These are phyloP conservation scores for Plasmodium yoelii DNA, from an alignment of 169 alveolate genomes.

Conservation along the genomic window DNA sequence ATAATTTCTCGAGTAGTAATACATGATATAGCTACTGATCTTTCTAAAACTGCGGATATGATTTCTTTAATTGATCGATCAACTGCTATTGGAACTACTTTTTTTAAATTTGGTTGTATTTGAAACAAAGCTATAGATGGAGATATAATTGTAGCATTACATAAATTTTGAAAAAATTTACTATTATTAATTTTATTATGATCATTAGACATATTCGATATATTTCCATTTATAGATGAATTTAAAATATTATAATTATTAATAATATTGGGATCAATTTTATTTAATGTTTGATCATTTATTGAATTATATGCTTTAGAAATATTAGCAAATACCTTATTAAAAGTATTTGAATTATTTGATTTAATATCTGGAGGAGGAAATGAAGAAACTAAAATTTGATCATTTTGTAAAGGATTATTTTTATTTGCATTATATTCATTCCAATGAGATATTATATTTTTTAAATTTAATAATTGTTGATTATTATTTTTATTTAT, in stretches of 20 bases:
- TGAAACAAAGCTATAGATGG: conserved; percentile 92
- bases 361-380: conserved; percentile 68
- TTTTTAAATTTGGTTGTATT: conserved; percentile 90
- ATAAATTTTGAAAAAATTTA: conserved; percentile 77
- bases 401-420: conserved; percentile 65
- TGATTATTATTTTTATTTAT: conserved; percentile 22
- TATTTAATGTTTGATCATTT: conserved; percentile 9
- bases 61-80: conserved; percentile 96
- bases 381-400: conserved; percentile 64
- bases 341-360: conserved; percentile 60
- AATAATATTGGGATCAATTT: conserved; percentile 1
- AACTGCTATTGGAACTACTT: conserved; percentile 95
- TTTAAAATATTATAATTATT: conserved; percentile 23
- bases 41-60: conserved; percentile 91
- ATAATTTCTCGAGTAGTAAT: conserved; percentile 96
- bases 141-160: conserved; percentile 85
- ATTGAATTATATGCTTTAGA: not conserved
- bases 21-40: conserved; percentile 96
- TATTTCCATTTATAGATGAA: not conserved
- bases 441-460: conserved; percentile 56
- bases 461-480: conserved; percentile 15
- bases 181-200: conserved; percentile 23
- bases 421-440: conserved; percentile 14
- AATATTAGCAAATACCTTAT: conserved; percentile 19
- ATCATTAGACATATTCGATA: too few species aligned